Evolutionary conservation across 345 rosid species (phyloP).

Genomic region (Arabis alpina): DNA sequence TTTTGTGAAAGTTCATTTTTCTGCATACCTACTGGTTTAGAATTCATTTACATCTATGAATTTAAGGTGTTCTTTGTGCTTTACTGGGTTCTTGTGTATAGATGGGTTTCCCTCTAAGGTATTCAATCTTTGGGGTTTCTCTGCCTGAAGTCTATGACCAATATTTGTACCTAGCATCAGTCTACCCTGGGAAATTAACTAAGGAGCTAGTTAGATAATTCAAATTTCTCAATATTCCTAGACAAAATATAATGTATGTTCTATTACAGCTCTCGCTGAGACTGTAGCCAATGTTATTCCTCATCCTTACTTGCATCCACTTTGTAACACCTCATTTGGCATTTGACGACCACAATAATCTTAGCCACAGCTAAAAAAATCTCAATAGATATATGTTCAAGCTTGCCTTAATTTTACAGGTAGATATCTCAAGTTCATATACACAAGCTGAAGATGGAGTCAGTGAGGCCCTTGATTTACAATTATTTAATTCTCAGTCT

Average conservation of each 20-base stretch:
- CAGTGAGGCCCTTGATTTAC: constrained; percentile 44
- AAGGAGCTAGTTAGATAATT: constrained; percentile 8
- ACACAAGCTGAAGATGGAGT: constrained; percentile 48
- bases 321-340: constrained; percentile 25
- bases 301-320: constrained; percentile 1
- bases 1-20: constrained; percentile 23
- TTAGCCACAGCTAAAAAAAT: constrained; percentile 6
- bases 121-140: constrained; percentile 24
- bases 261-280: constrained; percentile 17
- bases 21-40: constrained; percentile 10
- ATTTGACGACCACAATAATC: constrained; percentile 17
- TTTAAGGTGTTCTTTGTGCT: constrained; percentile 20
- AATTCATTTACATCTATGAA: constrained; percentile 23
- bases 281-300: constrained; percentile 21
- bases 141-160: constrained; percentile 17
- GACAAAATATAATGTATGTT: constrained; percentile 8
- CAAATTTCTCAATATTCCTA: constrained; percentile 8
- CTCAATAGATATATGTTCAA: constrained; percentile 17
- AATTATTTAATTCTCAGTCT: constrained; percentile 50
- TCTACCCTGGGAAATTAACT: not conserved
- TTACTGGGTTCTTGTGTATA: constrained; percentile 13
- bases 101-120: constrained; percentile 18
- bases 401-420: constrained; percentile 47
- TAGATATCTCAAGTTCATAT: constrained; percentile 47
- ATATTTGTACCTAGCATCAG: constrained; percentile 6